Percentiles rank a stretch among this genome's conserved stretches.
phyloP scores from a whole-genome alignment of 805 yeast species.

The Lachancea kluyveri region DNA sequence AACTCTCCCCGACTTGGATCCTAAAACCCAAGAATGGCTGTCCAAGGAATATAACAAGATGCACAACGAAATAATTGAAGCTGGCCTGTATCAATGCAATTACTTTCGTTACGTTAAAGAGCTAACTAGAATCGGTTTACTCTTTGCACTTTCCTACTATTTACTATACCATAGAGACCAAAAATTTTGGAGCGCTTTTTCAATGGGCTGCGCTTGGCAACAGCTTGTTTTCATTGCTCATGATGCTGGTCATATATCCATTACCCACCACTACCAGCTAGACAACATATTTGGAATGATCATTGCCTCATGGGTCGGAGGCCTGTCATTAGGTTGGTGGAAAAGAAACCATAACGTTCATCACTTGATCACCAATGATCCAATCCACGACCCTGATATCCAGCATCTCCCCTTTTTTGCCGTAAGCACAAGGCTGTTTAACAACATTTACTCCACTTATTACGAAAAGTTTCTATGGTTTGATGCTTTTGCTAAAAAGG shows the following conservation, averaged over 20 bases:
- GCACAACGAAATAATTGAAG: slow-evolving; percentile 46
- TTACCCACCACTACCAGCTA: slow-evolving; percentile 70
- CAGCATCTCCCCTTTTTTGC: slow-evolving; percentile 92
- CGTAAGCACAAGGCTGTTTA: slow-evolving; percentile 65
- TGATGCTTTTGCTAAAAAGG: slow-evolving; percentile 53
- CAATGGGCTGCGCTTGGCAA: slow-evolving; percentile 79
- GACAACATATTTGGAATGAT: slow-evolving; percentile 71
- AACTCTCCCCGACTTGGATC: slow-evolving; percentile 59
- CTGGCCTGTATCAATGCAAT: slow-evolving; percentile 65
- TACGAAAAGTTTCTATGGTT: slow-evolving; percentile 63
- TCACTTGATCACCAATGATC: slow-evolving; percentile 86
- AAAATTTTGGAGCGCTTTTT: slow-evolving; percentile 52
- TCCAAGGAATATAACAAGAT: slow-evolving; percentile 53
- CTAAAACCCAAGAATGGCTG: slow-evolving; percentile 53
- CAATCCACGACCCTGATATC: slow-evolving; percentile 90
- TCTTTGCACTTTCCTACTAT: slow-evolving; percentile 45
- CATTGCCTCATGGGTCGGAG: slow-evolving; percentile 79
- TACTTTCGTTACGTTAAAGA: slow-evolving; percentile 73
- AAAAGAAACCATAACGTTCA: slow-evolving; percentile 91
- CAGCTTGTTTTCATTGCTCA: slow-evolving; percentile 84
- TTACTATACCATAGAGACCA: slow-evolving; percentile 39
- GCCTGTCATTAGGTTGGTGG: slow-evolving; percentile 92
- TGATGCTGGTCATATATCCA: slow-evolving; percentile 83
- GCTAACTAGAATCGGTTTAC: slow-evolving; percentile 47
- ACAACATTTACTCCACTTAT: slow-evolving; percentile 70